Conservation (phyloP, 805 yeast genomes). For the Myxozyma geophila region DNA sequence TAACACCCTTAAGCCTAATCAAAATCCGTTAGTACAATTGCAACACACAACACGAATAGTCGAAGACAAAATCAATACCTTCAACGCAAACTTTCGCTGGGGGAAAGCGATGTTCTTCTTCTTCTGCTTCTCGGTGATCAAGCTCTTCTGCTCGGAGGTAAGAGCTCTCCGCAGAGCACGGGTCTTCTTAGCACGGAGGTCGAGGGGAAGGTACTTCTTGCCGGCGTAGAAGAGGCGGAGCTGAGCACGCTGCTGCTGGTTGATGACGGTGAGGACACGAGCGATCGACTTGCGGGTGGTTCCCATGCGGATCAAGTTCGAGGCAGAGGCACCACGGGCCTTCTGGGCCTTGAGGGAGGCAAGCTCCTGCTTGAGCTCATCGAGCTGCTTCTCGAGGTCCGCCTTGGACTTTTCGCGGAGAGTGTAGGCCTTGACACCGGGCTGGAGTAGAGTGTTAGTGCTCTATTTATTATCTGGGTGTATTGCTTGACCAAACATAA, state of each 20-base stretch:
- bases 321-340: slow-evolving; percentile 78
- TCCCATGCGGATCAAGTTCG: slow-evolving; percentile 77
- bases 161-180: slow-evolving; percentile 99
- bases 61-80: slow-evolving; percentile 52
- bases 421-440: slow-evolving; percentile 81
- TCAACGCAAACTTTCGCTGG: slow-evolving; percentile 96
- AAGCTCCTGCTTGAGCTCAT: slow-evolving; percentile 95
- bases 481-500: neutral
- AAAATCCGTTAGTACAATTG: neutral
- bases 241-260: slow-evolving; percentile 93
- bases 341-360: slow-evolving; percentile 96
- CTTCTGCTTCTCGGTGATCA: slow-evolving; percentile 83
- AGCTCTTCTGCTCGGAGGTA: slow-evolving; percentile 81
- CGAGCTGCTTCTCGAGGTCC: slow-evolving; percentile 91
- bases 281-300: slow-evolving; percentile 98
- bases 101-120: slow-evolving; percentile 97
- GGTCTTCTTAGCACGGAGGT: slow-evolving; percentile 99
- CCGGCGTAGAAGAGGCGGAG: slow-evolving; percentile 92
- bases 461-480: neutral
- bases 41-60: neutral
- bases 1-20: slow-evolving; percentile 24
- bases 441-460: slow-evolving; percentile 4
- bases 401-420: slow-evolving; percentile 96
- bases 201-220: slow-evolving; percentile 92
- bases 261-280: slow-evolving; percentile 94